Evolutionary conservation across 2,329 filamentous ascomycete species (phyloP).

Genomic region (Neonectria coccinea): DNA sequence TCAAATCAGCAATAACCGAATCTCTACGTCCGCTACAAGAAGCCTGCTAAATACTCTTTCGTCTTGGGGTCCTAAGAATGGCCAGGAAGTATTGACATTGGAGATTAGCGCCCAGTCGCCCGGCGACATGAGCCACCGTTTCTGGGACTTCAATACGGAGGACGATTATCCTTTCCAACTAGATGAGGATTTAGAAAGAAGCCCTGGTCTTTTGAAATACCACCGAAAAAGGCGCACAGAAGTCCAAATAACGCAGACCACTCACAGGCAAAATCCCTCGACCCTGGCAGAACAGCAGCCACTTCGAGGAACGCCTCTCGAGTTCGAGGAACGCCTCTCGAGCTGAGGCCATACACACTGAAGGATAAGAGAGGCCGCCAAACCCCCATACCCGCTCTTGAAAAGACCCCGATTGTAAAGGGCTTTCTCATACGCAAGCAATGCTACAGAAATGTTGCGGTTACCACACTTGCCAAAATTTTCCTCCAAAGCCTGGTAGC

Average conservation of each 20-base stretch:
- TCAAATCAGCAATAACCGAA: conserved; percentile 18
- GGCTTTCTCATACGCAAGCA: conserved; percentile 15
- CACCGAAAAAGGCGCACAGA: neutral
- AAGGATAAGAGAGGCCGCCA: neutral
- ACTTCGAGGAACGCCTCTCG: conserved; percentile 20
- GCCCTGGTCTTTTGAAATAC: neutral
- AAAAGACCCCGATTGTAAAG: conserved; percentile 18
- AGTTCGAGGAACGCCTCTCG: conserved; percentile 22
- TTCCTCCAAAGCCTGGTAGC: conserved; percentile 20
- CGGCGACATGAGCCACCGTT: conserved; percentile 20
- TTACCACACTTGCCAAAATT: conserved; percentile 17
- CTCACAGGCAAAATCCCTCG: neutral
- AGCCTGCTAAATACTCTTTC: conserved; percentile 17
- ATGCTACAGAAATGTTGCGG: conserved; percentile 3
- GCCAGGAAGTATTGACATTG: conserved; percentile 4
- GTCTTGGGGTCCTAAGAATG: neutral
- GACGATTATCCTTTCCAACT: conserved; percentile 19
- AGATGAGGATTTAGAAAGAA: neutral
- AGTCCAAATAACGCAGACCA: too few species aligned
- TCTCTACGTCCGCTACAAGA: conserved; percentile 6
- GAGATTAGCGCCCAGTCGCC: conserved; percentile 27
- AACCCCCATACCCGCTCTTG: neutral
- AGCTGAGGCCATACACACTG: conserved; percentile 6
- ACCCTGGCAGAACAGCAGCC: neutral
- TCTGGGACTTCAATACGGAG: neutral